These are phyloP conservation scores for Stephanodiscus triporus DNA, from an alignment of 108 stramenopile species.

Conservation along the genomic window DNA sequence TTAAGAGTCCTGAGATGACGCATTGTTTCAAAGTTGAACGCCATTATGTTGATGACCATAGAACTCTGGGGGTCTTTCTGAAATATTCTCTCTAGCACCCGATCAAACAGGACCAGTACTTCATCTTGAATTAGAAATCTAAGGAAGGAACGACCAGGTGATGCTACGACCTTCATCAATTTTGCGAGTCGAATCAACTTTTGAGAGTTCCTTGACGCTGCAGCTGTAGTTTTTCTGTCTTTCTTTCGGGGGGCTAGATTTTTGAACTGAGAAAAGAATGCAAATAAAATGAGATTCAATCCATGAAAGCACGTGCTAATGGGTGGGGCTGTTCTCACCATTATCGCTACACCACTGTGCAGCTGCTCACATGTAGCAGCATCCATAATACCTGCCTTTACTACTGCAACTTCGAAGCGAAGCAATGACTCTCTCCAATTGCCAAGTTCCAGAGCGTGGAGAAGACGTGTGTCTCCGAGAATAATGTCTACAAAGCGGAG, in stretches of 20 bases:
- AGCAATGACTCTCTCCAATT: slow-evolving; percentile 66
- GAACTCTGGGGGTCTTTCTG: slow-evolving; percentile 59
- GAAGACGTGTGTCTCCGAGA: slow-evolving; percentile 67
- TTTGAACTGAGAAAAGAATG: slow-evolving; percentile 45
- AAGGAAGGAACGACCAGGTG: slow-evolving; percentile 70
- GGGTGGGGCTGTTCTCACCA: slow-evolving; percentile 30
- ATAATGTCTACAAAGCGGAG: slow-evolving; percentile 76
- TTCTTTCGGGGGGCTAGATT: slow-evolving; percentile 56
- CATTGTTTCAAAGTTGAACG: slow-evolving; percentile 45
- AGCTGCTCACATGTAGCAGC: slow-evolving; percentile 69
- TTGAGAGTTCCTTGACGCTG: slow-evolving; percentile 70
- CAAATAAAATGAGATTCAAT: too few species aligned
- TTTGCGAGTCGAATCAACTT: slow-evolving; percentile 64
- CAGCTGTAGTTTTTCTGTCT: slow-evolving; percentile 51
- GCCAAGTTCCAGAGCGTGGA: slow-evolving; percentile 74
- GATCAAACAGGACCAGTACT: slow-evolving; percentile 63
- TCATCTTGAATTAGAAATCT: slow-evolving; percentile 60
- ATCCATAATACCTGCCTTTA: slow-evolving; percentile 72
- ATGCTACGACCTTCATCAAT: slow-evolving; percentile 65
- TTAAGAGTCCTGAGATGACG: slow-evolving; percentile 77
- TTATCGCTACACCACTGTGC: slow-evolving; percentile 59
- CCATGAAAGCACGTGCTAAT: neutral
- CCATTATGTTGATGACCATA: slow-evolving; percentile 76
- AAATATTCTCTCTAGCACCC: slow-evolving; percentile 76
- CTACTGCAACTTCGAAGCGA: slow-evolving; percentile 69